Evolutionary conservation across 805 yeast species (phyloP).

Genomic region (Maudiozyma serrabonitensis): DNA sequence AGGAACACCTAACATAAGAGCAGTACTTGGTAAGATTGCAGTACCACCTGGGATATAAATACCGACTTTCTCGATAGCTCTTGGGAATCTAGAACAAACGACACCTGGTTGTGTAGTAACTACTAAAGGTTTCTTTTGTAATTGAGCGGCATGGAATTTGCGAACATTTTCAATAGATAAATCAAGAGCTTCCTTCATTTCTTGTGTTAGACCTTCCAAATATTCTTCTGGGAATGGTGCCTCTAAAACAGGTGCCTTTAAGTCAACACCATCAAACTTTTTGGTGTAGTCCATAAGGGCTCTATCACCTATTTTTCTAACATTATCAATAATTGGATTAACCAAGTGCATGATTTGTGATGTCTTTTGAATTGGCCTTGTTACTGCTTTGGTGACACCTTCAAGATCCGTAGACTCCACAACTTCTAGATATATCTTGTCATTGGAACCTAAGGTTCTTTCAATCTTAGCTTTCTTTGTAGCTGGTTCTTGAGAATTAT

Average conservation of each 20-base stretch:
- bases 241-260: constrained; percentile 59
- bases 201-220: constrained; percentile 63
- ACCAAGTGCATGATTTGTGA: constrained; percentile 89
- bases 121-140: constrained; percentile 57
- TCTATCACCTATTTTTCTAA: constrained; percentile 67
- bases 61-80: constrained; percentile 92
- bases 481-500: constrained; percentile 8
- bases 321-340: constrained; percentile 76
- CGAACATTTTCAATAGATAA: constrained; percentile 80
- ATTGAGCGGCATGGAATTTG: constrained; percentile 90
- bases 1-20: constrained; percentile 97
- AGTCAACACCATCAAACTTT: constrained; percentile 78
- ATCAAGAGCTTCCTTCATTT: constrained; percentile 76
- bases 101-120: constrained; percentile 96
- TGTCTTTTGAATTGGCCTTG: constrained; percentile 93
- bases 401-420: constrained; percentile 18
- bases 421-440: constrained; percentile 20
- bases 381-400: constrained; percentile 52
- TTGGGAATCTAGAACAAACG: constrained; percentile 83
- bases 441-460: constrained; percentile 4
- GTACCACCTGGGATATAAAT: constrained; percentile 98
- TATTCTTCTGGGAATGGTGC: constrained; percentile 82
- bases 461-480: constrained; percentile 14
- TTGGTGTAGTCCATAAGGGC: constrained; percentile 85
- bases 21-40: constrained; percentile 95